Conservation (phyloP, 2,329 filamentous ascomycete genomes). For the Sporothrix protearum region DNA sequence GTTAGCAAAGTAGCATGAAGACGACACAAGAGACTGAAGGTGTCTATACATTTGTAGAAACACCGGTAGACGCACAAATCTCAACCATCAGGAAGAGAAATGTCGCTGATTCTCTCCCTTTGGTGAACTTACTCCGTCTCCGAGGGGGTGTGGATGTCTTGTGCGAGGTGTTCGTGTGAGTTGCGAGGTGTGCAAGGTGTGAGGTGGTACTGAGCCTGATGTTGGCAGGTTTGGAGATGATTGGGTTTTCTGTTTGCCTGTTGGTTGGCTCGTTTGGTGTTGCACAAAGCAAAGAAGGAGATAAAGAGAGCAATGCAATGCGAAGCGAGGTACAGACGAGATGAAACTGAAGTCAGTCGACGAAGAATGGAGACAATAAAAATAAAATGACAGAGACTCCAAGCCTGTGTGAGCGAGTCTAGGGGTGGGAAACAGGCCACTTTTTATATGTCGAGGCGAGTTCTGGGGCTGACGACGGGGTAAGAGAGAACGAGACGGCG, state of each 20-base stretch:
- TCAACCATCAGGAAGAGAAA: no score
- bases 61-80: not conserved
- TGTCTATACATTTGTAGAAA: not conserved
- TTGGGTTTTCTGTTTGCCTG: not conserved
- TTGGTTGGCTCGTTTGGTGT: not conserved
- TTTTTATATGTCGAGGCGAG: constrained; percentile 3
- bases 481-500: not conserved
- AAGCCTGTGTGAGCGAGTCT: not conserved
- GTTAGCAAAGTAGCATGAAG: not conserved
- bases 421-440: not conserved
- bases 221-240: not conserved
- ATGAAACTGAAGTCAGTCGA: not conserved
- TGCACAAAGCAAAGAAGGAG: not conserved
- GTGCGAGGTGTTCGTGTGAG: not conserved
- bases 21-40: not conserved
- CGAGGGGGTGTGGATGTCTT: not conserved
- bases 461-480: not conserved
- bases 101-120: not conserved
- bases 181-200: not conserved
- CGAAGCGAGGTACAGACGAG: not conserved
- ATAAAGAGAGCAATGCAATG: not conserved
- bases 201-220: constrained; percentile 16
- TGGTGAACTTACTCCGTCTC: not conserved
- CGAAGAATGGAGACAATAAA: not conserved
- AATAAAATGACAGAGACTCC: not conserved